Conservation (phyloP, 208 protist genomes). For the Endotrypanum monterogeii region DNA sequence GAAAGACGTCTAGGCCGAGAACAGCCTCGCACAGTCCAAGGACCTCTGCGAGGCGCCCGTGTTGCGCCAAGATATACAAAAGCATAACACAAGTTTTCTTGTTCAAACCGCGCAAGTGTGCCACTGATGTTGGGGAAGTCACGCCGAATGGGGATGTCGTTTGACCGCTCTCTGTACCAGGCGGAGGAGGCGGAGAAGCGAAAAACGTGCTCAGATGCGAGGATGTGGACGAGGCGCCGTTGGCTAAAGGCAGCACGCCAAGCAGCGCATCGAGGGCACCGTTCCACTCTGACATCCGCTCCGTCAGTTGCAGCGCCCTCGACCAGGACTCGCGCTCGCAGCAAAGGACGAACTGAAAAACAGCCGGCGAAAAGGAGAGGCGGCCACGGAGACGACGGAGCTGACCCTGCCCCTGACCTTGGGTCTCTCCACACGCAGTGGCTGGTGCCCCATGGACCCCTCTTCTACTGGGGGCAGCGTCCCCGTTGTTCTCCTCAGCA, state of each 20-base stretch:
- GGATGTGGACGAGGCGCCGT: not conserved
- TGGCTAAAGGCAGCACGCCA: not conserved
- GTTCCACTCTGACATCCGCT: constrained; percentile 24
- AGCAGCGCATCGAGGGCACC: constrained; percentile 1
- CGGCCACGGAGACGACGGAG: not conserved
- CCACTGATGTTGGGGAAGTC: not conserved
- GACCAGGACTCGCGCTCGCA: constrained; percentile 31
- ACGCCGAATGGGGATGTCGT: not conserved
- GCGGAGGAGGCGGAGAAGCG: not conserved
- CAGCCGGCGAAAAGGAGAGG: constrained; percentile 7
- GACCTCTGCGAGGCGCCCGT: constrained; percentile 39
- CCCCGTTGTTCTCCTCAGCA: not conserved
- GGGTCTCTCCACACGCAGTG: not conserved
- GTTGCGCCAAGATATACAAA: constrained; percentile 70
- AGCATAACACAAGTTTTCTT: constrained; percentile 25
- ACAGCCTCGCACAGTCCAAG: constrained; percentile 6
- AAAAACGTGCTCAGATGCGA: not conserved
- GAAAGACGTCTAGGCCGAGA: not conserved
- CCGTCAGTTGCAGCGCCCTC: constrained; percentile 15
- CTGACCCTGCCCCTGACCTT: not conserved
- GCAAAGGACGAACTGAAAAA: constrained; percentile 14
- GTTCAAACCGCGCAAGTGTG: constrained; percentile 6
- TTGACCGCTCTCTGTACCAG: not conserved
- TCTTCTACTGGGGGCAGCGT: not conserved
- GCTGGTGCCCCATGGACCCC: not conserved